These are phyloP conservation scores for Penicilliopsis zonata DNA, from an alignment of 495 filamentous ascomycete genomes.

Conservation along the genomic window DNA sequence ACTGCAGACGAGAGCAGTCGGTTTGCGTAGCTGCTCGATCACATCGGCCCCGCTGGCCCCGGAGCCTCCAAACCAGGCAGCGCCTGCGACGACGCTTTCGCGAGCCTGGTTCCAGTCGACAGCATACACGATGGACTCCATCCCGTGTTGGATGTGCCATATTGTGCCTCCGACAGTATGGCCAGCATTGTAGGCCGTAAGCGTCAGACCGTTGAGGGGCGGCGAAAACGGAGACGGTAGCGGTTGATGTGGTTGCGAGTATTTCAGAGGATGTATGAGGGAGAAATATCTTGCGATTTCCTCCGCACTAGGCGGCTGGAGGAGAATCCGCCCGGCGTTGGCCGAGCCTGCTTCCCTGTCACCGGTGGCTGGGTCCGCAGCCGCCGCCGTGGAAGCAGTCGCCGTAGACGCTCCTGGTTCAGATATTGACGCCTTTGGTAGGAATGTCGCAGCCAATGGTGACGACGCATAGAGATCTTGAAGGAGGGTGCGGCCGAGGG, in stretches of 20 bases:
- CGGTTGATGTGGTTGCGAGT: constrained; percentile 89
- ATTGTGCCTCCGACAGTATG: constrained; percentile 95
- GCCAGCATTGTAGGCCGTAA: constrained; percentile 93
- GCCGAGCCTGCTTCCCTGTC: constrained; percentile 13
- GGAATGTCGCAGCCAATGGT: constrained; percentile 71
- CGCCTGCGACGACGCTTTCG: constrained; percentile 86
- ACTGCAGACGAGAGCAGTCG: constrained; percentile 87
- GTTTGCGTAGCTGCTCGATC: constrained; percentile 83
- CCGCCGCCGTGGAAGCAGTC: constrained; percentile 19
- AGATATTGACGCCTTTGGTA: constrained; percentile 54
- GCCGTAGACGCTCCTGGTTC: constrained; percentile 47
- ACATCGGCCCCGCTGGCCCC: constrained; percentile 77
- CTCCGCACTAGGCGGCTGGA: constrained; percentile 68
- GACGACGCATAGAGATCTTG: constrained; percentile 90
- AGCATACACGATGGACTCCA: constrained; percentile 95
- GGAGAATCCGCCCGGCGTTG: constrained; percentile 43
- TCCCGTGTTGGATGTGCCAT: constrained; percentile 95
- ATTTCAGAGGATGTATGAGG: constrained; percentile 88
- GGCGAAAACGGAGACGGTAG: constrained; percentile 76
- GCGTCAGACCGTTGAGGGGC: constrained; percentile 79
- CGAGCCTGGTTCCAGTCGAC: constrained; percentile 95
- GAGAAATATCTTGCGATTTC: constrained; percentile 90
- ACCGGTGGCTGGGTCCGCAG: constrained; percentile 8
- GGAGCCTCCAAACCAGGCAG: constrained; percentile 80
- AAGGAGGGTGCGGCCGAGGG: constrained; percentile 77